phyloP scores from a whole-genome alignment of 768 basidiomycete species.

The Mycena polygramma region DNA sequence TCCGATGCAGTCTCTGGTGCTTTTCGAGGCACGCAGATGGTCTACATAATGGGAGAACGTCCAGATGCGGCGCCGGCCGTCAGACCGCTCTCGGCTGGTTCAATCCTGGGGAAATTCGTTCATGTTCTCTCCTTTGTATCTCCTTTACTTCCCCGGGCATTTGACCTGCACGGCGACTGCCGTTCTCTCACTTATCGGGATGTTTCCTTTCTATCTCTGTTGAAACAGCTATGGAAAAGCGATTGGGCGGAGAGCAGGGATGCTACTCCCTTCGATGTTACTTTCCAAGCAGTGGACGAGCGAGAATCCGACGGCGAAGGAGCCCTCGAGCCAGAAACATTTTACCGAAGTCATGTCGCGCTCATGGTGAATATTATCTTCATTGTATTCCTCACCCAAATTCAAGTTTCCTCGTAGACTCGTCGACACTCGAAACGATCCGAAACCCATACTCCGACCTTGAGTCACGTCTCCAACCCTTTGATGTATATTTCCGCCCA shows the following conservation, averaged over 20 bases:
- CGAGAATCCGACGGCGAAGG: conserved; percentile 57
- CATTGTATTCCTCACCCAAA: neutral
- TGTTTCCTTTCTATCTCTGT: conserved; percentile 46
- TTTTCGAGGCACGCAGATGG: conserved; percentile 62
- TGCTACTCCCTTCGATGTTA: conserved; percentile 61
- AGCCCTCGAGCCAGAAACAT: conserved; percentile 50
- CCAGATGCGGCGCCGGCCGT: conserved; percentile 56
- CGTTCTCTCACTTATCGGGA: conserved; percentile 57
- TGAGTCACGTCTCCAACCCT: conserved; percentile 29
- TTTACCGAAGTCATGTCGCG: conserved; percentile 58
- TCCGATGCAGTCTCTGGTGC: conserved; percentile 59
- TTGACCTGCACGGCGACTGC: conserved; percentile 60
- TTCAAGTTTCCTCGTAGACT: conserved; percentile 9
- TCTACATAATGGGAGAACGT: conserved; percentile 60
- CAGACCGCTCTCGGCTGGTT: conserved; percentile 55
- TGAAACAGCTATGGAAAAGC: conserved; percentile 58
- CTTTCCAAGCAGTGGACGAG: conserved; percentile 59
- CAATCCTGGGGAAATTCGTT: conserved; percentile 52
- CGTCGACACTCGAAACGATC: neutral
- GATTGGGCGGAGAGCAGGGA: conserved; percentile 65
- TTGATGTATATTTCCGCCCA: conserved; percentile 45
- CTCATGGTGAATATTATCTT: conserved; percentile 47
- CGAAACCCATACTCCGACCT: conserved; percentile 21
- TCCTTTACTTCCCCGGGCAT: conserved; percentile 52
- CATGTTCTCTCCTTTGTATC: conserved; percentile 59